Conservation (phyloP, 1,284 basidiomycete species). For the Malassezia psittaci region DNA sequence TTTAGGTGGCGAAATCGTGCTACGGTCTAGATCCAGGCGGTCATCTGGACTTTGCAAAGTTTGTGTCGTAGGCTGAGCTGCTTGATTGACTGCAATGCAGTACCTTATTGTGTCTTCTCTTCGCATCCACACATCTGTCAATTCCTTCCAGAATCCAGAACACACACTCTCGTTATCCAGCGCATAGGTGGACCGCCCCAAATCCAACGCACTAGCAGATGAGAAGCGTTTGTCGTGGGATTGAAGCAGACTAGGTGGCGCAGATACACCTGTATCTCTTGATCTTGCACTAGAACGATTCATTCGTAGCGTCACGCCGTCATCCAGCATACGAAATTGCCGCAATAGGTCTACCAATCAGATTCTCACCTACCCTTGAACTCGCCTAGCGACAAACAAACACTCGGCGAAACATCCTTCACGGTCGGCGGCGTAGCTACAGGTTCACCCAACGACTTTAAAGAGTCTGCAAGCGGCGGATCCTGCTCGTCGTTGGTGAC, state of each 20-base stretch:
- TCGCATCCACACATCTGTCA: constrained; percentile 33
- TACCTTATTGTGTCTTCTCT: constrained; percentile 34
- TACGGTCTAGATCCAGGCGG: constrained; percentile 25
- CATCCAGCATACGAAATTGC: constrained; percentile 39
- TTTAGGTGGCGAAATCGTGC: neutral
- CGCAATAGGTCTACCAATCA: constrained; percentile 24
- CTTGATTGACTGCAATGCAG: constrained; percentile 25
- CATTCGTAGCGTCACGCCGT: constrained; percentile 33
- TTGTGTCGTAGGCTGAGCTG: neutral
- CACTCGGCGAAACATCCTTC: constrained; percentile 22
- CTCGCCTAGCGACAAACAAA: constrained; percentile 29
- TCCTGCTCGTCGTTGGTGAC: neutral
- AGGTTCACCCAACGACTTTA: neutral
- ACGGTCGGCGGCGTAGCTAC: constrained; percentile 21
- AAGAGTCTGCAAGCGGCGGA: no score
- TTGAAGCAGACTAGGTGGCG: constrained; percentile 30
- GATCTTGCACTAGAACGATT: constrained; percentile 33
- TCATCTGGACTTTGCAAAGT: constrained; percentile 6
- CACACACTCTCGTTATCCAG: constrained; percentile 21
- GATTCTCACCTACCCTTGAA: constrained; percentile 21
- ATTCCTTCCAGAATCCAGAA: constrained; percentile 29
- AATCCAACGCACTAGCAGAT: constrained; percentile 20
- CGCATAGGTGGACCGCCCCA: constrained; percentile 34
- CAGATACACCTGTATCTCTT: constrained; percentile 25
- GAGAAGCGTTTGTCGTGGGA: constrained; percentile 10